Conservation (phyloP, 2,329 filamentous ascomycete genomes). For the Exserohilum rostratum region DNA sequence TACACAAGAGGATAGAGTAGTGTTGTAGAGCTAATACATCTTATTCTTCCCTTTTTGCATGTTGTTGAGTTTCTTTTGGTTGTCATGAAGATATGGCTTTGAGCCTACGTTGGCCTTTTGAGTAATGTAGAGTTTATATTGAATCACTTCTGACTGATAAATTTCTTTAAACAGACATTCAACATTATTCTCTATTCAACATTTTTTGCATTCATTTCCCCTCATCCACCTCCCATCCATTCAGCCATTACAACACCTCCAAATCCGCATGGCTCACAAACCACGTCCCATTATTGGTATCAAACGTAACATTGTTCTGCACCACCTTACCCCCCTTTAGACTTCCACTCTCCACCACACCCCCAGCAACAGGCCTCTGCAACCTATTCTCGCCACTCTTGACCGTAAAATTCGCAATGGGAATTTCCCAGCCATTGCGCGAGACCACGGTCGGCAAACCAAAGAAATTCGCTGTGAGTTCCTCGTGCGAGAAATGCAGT, state of each 20-base stretch:
- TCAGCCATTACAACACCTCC: slow-evolving; percentile 32
- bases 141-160: too few relatives aligned
- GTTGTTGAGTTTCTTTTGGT: too few relatives aligned
- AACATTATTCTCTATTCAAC: too few relatives aligned
- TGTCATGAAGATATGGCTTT: too few relatives aligned
- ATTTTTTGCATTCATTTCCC: too few relatives aligned
- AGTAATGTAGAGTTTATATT: too few relatives aligned
- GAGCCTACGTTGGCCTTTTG: too few relatives aligned
- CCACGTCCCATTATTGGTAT: slow-evolving; percentile 43
- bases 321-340: slow-evolving; percentile 55
- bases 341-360: slow-evolving; percentile 62
- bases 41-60: too few relatives aligned
- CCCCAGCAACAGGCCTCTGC: slow-evolving; percentile 56
- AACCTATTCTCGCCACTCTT: slow-evolving; percentile 65
- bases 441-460: slow-evolving; percentile 65
- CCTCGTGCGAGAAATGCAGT: slow-evolving; percentile 59
- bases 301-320: slow-evolving; percentile 44
- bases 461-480: slow-evolving; percentile 69
- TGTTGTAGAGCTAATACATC: neutral
- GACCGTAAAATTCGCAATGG: slow-evolving; percentile 73
- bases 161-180: too few relatives aligned
- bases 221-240: neutral
- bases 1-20: neutral
- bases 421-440: slow-evolving; percentile 68
- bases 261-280: slow-evolving; percentile 39